A percentile compares a stretch with the other conserved stretches of the same genome.
These are phyloP conservation scores for Hypoxylon sp. DNA, from an alignment of 2,329 filamentous ascomycete species.

Conservation along the genomic window DNA sequence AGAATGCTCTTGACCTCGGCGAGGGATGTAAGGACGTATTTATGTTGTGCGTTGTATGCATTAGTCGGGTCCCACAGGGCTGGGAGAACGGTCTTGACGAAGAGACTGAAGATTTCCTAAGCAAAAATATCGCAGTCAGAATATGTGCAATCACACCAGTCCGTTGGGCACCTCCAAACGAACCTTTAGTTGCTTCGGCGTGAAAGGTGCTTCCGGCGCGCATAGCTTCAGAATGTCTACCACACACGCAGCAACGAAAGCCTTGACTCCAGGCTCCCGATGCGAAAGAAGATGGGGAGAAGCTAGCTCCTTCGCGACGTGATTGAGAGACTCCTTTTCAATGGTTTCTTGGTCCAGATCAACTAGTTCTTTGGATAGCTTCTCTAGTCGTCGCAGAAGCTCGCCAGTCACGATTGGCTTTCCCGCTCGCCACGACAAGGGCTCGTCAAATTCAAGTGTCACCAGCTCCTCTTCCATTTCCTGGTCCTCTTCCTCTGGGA, in stretches of 20 bases:
- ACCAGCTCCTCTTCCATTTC: conserved; percentile 56
- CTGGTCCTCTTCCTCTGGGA: conserved; percentile 54
- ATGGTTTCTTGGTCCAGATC: conserved; percentile 89
- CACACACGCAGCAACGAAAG: conserved; percentile 87
- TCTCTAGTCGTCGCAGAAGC: conserved; percentile 82
- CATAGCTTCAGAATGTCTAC: conserved; percentile 94
- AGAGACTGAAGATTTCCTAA: conserved; percentile 92
- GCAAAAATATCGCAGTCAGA: conserved; percentile 38
- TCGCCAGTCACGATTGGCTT: conserved; percentile 87
- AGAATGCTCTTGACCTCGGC: conserved; percentile 95
- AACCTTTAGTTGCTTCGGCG: conserved; percentile 89
- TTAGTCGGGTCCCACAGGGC: conserved; percentile 87
- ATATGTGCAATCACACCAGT: conserved; percentile 12
- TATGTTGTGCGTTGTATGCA: conserved; percentile 92
- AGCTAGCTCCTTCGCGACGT: conserved; percentile 86
- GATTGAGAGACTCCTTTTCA: conserved; percentile 83
- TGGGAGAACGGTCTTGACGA: conserved; percentile 85
- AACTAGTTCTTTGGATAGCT: conserved; percentile 83
- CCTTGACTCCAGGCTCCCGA: conserved; percentile 93
- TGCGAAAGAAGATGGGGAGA: conserved; percentile 85
- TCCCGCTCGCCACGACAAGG: conserved; percentile 90
- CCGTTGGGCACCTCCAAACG: conserved; percentile 40
- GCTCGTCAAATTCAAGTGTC: conserved; percentile 81
- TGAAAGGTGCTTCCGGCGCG: conserved; percentile 95
- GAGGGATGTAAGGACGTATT: conserved; percentile 89